Conservation (phyloP, 768 basidiomycete species). For the Coprinopsis marcescibilis region DNA sequence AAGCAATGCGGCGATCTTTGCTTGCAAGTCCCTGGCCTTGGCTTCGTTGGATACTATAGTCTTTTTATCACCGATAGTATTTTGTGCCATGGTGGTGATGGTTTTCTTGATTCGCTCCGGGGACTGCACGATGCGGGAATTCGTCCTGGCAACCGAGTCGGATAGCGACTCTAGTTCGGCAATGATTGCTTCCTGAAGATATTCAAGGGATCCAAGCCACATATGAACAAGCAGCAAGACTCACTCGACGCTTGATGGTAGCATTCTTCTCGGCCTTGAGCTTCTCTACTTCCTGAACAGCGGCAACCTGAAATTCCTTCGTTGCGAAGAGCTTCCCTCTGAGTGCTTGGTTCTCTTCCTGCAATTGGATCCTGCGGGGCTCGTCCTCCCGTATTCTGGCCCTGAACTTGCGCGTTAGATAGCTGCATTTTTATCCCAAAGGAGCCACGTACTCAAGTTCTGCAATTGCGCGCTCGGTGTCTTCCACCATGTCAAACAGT, state of each 20-base stretch:
- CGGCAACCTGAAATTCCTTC: slow-evolving; percentile 55
- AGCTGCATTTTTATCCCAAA: neutral
- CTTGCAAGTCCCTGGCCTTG: slow-evolving; percentile 72
- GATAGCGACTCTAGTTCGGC: slow-evolving; percentile 52
- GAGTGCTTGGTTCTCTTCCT: slow-evolving; percentile 53
- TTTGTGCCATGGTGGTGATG: slow-evolving; percentile 69
- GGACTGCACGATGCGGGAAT: slow-evolving; percentile 80
- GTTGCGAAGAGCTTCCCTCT: slow-evolving; percentile 63
- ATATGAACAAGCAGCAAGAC: too few species aligned
- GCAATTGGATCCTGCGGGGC: slow-evolving; percentile 56
- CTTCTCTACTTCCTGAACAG: slow-evolving; percentile 60
- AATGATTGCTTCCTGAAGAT: slow-evolving; percentile 51
- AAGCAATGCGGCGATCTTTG: slow-evolving; percentile 63
- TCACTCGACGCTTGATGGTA: slow-evolving; percentile 59
- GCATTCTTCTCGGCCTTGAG: slow-evolving; percentile 67
- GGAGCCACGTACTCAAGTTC: slow-evolving; percentile 45
- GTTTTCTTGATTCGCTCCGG: slow-evolving; percentile 85
- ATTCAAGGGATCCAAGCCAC: neutral
- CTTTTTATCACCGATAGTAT: slow-evolving; percentile 66
- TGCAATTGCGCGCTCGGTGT: slow-evolving; percentile 47
- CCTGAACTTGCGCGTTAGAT: slow-evolving; percentile 28
- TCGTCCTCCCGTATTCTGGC: slow-evolving; percentile 63
- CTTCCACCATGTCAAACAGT: slow-evolving; percentile 39
- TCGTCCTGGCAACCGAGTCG: slow-evolving; percentile 58
- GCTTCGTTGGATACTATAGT: slow-evolving; percentile 58